Evolutionary conservation across 108 stramenopile genomes (phyloP), one percentile per base, ranked within the genome.

Genomic region (Fragilariopsis cylindrus): DNA sequence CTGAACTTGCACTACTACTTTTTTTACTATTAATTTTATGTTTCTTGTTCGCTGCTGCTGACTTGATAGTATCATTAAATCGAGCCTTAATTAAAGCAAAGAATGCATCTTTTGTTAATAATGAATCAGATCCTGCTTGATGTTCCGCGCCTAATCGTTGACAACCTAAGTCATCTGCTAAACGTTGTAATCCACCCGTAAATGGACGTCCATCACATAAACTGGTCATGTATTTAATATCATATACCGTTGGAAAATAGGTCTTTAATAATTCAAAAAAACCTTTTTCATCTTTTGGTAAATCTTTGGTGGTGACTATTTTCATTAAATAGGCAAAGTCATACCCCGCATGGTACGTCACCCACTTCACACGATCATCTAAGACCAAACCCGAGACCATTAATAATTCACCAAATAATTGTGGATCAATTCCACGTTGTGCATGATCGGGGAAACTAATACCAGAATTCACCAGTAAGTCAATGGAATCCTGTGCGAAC

Each of bases 401-500:
- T 40, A 99, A 78, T 65, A 98, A 84, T 84, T 99, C 99, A 46
- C 98, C 99, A 80, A 99, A 99, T 64, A 89, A 82, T 16, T 78
- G 77, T 13, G 97, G 95, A 80, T 98, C 97, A 67, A 99, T 98
- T 46, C 99, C 99, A 60, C 87, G 83, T 3, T 82, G 81, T 54
- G 93, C 96, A 78, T 97, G 98, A 78, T 91, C 91, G 21, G 91
- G 87, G 65, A 99, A 98, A 63, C 96, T 94, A 63, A 99, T 98
- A 13, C 99, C 99, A 7, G 92, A 92, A 48, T 90, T 79, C 46
- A 94, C 89, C 72, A 99, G 80, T 64, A 99, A 86, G 78, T 98
- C 96, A 75, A 99, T 99, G 43, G 95, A 96, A 74, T 98, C 99
- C 74, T 98, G 97, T 2, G 98, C 98, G 85, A 97, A 99, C 93